Evolutionary conservation across 2,329 filamentous ascomycete species (phyloP).

Genomic region (Colletotrichum graminicola): DNA sequence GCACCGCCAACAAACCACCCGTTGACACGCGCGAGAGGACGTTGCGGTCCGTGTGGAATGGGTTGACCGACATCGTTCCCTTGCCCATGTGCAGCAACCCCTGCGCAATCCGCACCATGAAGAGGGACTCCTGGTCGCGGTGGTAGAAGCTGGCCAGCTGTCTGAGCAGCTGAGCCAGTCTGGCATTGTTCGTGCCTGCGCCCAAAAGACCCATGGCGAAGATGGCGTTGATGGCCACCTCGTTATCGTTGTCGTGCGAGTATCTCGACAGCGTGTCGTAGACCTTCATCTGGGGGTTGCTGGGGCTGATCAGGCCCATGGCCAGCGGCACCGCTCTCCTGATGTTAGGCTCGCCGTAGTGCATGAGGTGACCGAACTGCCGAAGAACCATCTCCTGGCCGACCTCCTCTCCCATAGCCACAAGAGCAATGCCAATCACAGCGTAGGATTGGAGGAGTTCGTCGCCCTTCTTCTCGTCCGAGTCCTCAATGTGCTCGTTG

Average conservation of each 20-base stretch:
- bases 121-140: slow-evolving; percentile 93
- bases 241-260: slow-evolving; percentile 98
- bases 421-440: slow-evolving; percentile 91
- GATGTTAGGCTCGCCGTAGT: slow-evolving; percentile 98
- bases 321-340: slow-evolving; percentile 94
- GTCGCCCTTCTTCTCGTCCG: slow-evolving; percentile 94
- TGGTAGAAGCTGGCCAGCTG: slow-evolving; percentile 99
- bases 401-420: slow-evolving; percentile 98
- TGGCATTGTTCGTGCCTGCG: slow-evolving; percentile 97
- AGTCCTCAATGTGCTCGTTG: slow-evolving; percentile 96
- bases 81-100: slow-evolving; percentile 99
- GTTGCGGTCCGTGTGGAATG: slow-evolving; percentile 99
- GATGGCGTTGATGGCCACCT: slow-evolving; percentile 98
- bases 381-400: slow-evolving; percentile 99
- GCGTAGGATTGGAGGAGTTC: slow-evolving; percentile 97
- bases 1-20: slow-evolving; percentile 88
- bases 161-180: slow-evolving; percentile 91
- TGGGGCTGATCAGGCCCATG: slow-evolving; percentile 96
- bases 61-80: slow-evolving; percentile 93
- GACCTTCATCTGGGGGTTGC: slow-evolving; percentile 99
- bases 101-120: slow-evolving; percentile 99
- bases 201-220: slow-evolving; percentile 98
- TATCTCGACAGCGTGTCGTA: slow-evolving; percentile 98
- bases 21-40: slow-evolving; percentile 93
- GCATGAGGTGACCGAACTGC: slow-evolving; percentile 98